These are phyloP conservation scores for Chalciporus pseudorubinellus DNA, from an alignment of 768 basidiomycete species.

Conservation along the genomic window DNA sequence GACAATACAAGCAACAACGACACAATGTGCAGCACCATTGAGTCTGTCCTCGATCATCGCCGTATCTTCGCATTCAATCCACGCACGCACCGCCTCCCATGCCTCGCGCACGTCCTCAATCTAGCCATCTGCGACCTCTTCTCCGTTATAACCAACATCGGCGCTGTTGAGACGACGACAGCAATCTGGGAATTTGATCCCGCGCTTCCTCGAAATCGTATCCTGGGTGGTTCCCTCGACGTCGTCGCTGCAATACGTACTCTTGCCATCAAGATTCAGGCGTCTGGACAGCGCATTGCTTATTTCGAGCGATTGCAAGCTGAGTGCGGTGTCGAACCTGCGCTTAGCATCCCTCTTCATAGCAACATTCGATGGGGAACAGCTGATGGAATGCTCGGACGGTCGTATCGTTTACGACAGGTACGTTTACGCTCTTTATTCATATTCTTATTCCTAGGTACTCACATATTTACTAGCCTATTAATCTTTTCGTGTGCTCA, in stretches of 20 bases:
- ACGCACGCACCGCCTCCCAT: conserved; percentile 20
- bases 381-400: conserved; percentile 23
- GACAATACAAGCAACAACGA: conserved; percentile 29
- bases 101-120: conserved; percentile 32
- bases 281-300: conserved; percentile 21
- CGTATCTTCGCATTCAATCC: conserved; percentile 12
- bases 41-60: conserved; percentile 10
- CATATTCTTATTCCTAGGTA: background rate
- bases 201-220: conserved; percentile 14
- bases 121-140: conserved; percentile 28
- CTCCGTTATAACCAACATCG: conserved; percentile 29
- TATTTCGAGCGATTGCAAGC: conserved; percentile 23
- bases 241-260: conserved; percentile 32
- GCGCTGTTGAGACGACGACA: conserved; percentile 22
- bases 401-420: conserved; percentile 12
- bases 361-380: conserved; percentile 27
- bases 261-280: conserved; percentile 30
- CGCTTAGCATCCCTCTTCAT: conserved; percentile 26
- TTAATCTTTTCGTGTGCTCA: conserved; percentile 18
- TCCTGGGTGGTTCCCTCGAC: conserved; percentile 28
- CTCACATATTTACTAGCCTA: conserved; percentile 2
- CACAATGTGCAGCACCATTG: conserved; percentile 12
- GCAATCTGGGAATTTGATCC: conserved; percentile 39
- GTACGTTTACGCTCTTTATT: conserved; percentile 2
- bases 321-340: conserved; percentile 7